A percentile compares a stretch with the other conserved stretches of the same genome.
Evolutionary conservation across 1,284 basidiomycete species (phyloP).

Genomic region (Rhodotorula sp.): DNA sequence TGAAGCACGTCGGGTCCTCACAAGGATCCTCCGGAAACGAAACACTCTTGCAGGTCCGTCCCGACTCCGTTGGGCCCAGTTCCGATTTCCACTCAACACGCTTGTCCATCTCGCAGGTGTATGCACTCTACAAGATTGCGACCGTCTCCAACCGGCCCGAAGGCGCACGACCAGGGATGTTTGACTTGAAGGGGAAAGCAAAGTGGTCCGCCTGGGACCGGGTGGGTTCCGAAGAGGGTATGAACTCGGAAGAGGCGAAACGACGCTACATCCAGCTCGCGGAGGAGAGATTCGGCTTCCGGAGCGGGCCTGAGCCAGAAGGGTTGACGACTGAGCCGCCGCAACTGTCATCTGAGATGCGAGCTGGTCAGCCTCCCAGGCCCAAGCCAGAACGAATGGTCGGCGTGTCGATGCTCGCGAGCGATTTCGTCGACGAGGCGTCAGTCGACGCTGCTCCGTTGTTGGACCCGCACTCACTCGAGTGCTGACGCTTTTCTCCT

Average conservation of each 20-base stretch:
- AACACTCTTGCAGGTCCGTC: neutral
- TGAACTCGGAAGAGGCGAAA: conserved; percentile 25
- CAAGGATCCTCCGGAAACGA: no score
- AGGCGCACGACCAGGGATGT: conserved; percentile 68
- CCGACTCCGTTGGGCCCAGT: neutral
- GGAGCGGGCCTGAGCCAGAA: conserved; percentile 55
- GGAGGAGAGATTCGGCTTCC: neutral
- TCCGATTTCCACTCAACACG: neutral
- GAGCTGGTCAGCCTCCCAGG: no score
- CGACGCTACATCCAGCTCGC: neutral
- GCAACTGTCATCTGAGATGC: no score
- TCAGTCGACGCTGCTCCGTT: conserved; percentile 22
- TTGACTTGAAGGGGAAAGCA: conserved; percentile 73
- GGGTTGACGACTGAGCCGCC: conserved; percentile 1
- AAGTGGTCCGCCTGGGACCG: conserved; percentile 83
- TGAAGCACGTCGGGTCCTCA: no score
- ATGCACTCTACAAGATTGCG: conserved; percentile 78
- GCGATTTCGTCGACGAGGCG: conserved; percentile 59
- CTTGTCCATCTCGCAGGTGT: conserved; percentile 56
- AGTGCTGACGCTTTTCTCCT: no score
- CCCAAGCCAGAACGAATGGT: conserved; percentile 71
- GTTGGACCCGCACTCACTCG: neutral
- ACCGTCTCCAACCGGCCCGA: conserved; percentile 61
- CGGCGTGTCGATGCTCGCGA: conserved; percentile 68
- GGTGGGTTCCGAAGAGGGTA: conserved; percentile 50